Evolutionary conservation across 345 rosid genomes (phyloP), one percentile per base, ranked within the genome.

Genomic region (Salix exigua): DNA sequence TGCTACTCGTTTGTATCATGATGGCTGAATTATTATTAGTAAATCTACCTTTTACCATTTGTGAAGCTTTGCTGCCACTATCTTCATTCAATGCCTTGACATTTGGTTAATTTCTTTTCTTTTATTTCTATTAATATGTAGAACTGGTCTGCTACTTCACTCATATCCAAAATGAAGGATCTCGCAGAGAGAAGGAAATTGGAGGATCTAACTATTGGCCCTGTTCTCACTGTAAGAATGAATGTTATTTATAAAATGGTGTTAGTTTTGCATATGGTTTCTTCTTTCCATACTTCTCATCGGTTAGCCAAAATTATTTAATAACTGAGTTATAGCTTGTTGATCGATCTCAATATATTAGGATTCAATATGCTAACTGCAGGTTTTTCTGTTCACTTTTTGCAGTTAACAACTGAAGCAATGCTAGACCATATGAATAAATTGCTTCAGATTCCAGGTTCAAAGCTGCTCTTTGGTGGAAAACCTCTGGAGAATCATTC

Each of bases 401-500:
- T 79, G 84, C 83, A 96, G 97, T 67, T 91, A 66, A 93, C 99
- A 46, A 93, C 99, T 23, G 94, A 92, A 78, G 93, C 89, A 76
- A 91, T 93, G 94, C 77, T 96, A 71, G 96, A 89, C 68, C 99
- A 96, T 87, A 71, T 78, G 88, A 86, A 89, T 74, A 91, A 86
- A 72, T 85, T 96, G 80, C 96, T 96, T 77, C 67, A 92, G 79
- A 91, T 96, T 81, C 74, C 96, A 0, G 98, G 98, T 37, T 88
- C 99, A 64, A 92, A 85, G 85, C 82, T 96, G 69, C 97, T 96
- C 48, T 96, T 96, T 53, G 99, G 99, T 40, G 99, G 99, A 2
- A 83, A 91, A 73, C 83, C 89, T 71, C 80, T 93, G 77, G 76
- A 88, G 79, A 88, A 92, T 72, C 99, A 96, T 78, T 89, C 96